Base-by-base conservation (phyloP, 179 eudicot genomes). In the Silene vulgaris region DNA sequence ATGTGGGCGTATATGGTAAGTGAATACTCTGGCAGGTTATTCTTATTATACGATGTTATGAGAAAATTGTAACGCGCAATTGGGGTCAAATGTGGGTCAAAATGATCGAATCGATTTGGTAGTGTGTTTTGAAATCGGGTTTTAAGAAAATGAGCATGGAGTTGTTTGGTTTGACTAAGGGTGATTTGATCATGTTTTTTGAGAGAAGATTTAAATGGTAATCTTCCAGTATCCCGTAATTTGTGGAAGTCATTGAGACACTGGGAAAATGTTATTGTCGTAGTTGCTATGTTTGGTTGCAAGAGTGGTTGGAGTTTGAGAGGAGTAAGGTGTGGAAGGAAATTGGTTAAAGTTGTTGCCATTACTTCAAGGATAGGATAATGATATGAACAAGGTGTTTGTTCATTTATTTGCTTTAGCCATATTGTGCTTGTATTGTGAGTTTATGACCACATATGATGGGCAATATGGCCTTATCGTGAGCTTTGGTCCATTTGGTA, bases 31-130 rank as follows among this genome's bases (percentile, higher is more conserved):
- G 84, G 79, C 7, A 54, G 74, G 56, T 71, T n/a, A 5, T 74
- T 74, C 73, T 74, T 83, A 37, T 77, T 80, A 56, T 83, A 83
- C 30, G 81, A 77, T 72, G 86, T 80, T 35, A 83, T 80, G 29
- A 83, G 77, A 69, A 77, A 77, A 45, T 77, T 83, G 21, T 75
- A 83, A 21, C 84, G 80, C 30, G 84, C 82, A 50, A 23, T 48
- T 5, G 72, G 57, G 62, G 81, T 69, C 66, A 57, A 57, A 45
- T 66, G 66, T 40, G 45, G 54, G 17, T 74, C 70, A 20, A 76
- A 75, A 43, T 3, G 23, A 63, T 64, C 29, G 32, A 19, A 52
- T 14, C 13, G 43, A 60, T 32, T 50, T 69, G 32, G 65, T 30
- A 26, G 60, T 57, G 59, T 69, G 60, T 23, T 37, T 75, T 80